These are phyloP conservation scores for Fulvia fulva DNA, from an alignment of 2,329 filamentous ascomycete genomes.

Conservation along the genomic window DNA sequence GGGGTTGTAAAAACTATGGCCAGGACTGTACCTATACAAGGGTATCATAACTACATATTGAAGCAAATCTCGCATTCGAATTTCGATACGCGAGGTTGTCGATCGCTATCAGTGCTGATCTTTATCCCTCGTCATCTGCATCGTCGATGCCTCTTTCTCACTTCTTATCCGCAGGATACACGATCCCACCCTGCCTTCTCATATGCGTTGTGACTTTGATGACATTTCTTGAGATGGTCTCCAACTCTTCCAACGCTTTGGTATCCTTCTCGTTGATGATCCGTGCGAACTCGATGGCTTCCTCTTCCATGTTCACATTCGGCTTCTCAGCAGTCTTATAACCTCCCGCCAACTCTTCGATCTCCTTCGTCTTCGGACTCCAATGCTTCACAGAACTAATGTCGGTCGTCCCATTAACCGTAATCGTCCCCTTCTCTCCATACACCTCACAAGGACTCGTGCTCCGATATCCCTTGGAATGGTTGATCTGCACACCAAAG, in stretches of 20 bases:
- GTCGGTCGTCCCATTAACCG: slow-evolving; percentile 43
- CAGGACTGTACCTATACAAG: background rate
- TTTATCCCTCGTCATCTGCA: background rate
- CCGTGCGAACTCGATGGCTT: slow-evolving; percentile 45
- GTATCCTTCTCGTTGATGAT: slow-evolving; percentile 41
- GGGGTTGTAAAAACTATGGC: background rate
- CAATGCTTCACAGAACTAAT: slow-evolving; percentile 40
- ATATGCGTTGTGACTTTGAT: slow-evolving; percentile 42
- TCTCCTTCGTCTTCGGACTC: slow-evolving; percentile 43
- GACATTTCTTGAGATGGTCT: slow-evolving; percentile 41
- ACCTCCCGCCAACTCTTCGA: slow-evolving; percentile 37
- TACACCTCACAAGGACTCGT: slow-evolving; percentile 45
- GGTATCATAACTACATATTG: background rate
- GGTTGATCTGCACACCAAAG: slow-evolving; percentile 44
- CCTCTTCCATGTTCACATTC: slow-evolving; percentile 45
- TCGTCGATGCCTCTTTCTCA: background rate
- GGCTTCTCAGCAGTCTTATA: slow-evolving; percentile 33
- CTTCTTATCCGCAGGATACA: slow-evolving; percentile 38
- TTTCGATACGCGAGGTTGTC: background rate
- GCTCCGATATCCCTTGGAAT: slow-evolving; percentile 44
- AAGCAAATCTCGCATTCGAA: background rate
- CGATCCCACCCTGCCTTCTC: slow-evolving; percentile 42
- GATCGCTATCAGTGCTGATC: background rate
- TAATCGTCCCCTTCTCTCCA: slow-evolving; percentile 46
- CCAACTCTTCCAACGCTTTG: slow-evolving; percentile 36